A percentile compares a stretch with the other conserved stretches of the same genome.
Evolutionary conservation across 192 early-diverging fungal species (phyloP).

Genomic region (Thamnidium elegans): DNA sequence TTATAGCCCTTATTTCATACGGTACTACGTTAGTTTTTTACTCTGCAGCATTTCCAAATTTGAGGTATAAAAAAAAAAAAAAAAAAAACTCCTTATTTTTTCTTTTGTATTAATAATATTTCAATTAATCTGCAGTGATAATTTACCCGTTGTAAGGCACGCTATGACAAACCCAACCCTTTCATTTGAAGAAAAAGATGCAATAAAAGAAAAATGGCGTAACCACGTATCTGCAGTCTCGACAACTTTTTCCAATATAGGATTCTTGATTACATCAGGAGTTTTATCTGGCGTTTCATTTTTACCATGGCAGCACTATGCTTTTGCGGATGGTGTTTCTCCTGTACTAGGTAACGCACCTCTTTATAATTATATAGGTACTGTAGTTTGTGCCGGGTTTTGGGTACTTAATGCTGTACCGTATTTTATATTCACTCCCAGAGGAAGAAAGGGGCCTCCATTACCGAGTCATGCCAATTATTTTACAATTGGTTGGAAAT

Average conservation of each 20-base stretch:
- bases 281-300: not conserved
- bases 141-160: conserved; percentile 21
- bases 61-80: not conserved
- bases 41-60: conserved; percentile 15
- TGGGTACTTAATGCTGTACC: conserved; percentile 41
- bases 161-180: conserved; percentile 14
- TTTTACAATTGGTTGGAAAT: conserved; percentile 31
- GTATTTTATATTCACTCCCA: conserved; percentile 36
- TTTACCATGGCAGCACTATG: conserved; percentile 2
- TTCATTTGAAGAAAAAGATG: conserved; percentile 13
- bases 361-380: conserved; percentile 18
- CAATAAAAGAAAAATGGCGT: conserved; percentile 23
- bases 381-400: conserved; percentile 32
- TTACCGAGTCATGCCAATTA: conserved; percentile 34
- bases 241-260: conserved; percentile 45
- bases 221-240: conserved; percentile 46
- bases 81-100: no score
- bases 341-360: conserved; percentile 26
- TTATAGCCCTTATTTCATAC: conserved; percentile 20
- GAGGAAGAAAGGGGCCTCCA: conserved; percentile 39
- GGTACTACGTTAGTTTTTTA: conserved; percentile 29
- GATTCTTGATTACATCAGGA: conserved; percentile 35
- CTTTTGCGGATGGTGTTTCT: conserved; percentile 7
- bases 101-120: no score
- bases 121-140: conserved; percentile 6